Evolutionary conservation across 495 filamentous ascomycete genomes (phyloP).

Genomic region (Elaphomyces granulatus): DNA sequence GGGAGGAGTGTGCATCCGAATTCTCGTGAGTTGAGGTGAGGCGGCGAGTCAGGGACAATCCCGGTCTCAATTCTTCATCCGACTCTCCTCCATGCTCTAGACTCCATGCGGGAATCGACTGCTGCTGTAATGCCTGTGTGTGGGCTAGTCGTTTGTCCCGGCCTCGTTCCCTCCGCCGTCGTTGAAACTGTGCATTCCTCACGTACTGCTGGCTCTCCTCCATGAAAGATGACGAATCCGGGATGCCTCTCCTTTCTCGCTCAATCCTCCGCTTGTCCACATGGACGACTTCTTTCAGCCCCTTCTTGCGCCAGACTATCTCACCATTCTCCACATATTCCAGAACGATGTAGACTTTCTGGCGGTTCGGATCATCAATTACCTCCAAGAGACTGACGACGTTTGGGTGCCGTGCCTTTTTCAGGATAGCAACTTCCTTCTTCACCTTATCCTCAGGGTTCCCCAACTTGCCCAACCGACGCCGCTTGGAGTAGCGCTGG

Average conservation of each 20-base stretch:
- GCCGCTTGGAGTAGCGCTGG: slow-evolving; percentile 81
- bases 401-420: slow-evolving; percentile 92
- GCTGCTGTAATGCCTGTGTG: slow-evolving; percentile 26
- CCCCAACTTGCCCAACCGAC: slow-evolving; percentile 64
- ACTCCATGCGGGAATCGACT: slow-evolving; percentile 50
- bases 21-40: slow-evolving; percentile 15
- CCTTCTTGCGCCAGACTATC: slow-evolving; percentile 82
- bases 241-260: slow-evolving; percentile 48
- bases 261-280: slow-evolving; percentile 71
- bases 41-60: slow-evolving; percentile 22
- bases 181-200: slow-evolving; percentile 39
- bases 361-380: slow-evolving; percentile 87
- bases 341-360: slow-evolving; percentile 96
- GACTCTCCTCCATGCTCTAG: slow-evolving; percentile 63
- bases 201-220: slow-evolving; percentile 51
- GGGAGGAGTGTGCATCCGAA: slow-evolving; percentile 22
- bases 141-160: slow-evolving; percentile 39
- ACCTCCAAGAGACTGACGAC: slow-evolving; percentile 91
- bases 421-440: slow-evolving; percentile 92
- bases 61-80: slow-evolving; percentile 32
- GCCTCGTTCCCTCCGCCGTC: slow-evolving; percentile 41
- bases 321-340: slow-evolving; percentile 91
- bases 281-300: slow-evolving; percentile 58
- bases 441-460: slow-evolving; percentile 87
- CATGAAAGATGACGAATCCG: slow-evolving; percentile 33